phyloP scores from a whole-genome alignment of 2,329 filamentous ascomycete species.

The Colletotrichum brevisporum region DNA sequence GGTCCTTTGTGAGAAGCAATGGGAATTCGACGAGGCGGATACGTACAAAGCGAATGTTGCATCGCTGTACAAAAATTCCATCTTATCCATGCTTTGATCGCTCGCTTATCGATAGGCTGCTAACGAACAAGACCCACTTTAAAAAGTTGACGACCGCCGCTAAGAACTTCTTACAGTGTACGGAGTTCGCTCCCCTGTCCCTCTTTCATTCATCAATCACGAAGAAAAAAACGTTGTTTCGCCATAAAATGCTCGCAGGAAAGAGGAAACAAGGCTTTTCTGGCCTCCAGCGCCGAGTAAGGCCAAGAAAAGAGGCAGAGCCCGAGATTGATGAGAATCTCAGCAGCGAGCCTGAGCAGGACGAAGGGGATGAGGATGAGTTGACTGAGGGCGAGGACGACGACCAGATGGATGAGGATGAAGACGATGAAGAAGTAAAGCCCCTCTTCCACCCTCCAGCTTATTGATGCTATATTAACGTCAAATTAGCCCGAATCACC shows the following conservation, averaged over 20 bases:
- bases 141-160: constrained; percentile 35
- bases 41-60: no score
- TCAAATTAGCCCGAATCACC: constrained; percentile 45
- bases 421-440: constrained; percentile 49
- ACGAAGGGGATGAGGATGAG: constrained; percentile 18
- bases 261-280: constrained; percentile 39
- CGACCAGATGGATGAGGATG: constrained; percentile 50
- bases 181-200: neutral
- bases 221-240: neutral
- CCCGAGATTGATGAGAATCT: constrained; percentile 40
- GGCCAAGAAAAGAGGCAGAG: constrained; percentile 54
- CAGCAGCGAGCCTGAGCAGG: constrained; percentile 35
- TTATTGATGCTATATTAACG: constrained; percentile 40
- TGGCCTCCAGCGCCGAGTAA: constrained; percentile 56
- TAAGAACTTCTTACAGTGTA: constrained; percentile 22
- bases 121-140: constrained; percentile 35
- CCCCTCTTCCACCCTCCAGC: neutral
- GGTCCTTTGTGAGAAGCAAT: no score
- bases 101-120: constrained; percentile 2
- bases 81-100: neutral
- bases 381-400: constrained; percentile 38
- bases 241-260: constrained; percentile 32
- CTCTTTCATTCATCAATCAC: neutral
- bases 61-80: no score
- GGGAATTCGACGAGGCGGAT: no score